Conservation (phyloP, 495 filamentous ascomycete genomes). For the Daldinia caldariorum region DNA sequence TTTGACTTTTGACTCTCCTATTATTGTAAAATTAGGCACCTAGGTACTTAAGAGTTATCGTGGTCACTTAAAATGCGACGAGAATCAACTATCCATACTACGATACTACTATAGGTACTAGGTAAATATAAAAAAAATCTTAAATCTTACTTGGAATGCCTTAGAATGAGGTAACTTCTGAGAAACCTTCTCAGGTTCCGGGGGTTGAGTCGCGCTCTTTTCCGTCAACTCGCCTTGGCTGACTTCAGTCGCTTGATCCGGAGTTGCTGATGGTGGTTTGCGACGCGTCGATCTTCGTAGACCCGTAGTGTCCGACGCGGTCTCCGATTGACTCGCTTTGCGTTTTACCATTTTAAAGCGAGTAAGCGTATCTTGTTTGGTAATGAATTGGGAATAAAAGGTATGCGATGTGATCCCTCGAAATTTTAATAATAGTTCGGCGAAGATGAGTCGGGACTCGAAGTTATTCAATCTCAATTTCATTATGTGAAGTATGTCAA, state of each 20-base stretch:
- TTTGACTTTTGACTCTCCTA: constrained; percentile 25
- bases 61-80: background rate
- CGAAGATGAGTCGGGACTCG: too few relatives aligned
- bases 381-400: too few relatives aligned
- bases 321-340: constrained; percentile 45
- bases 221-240: constrained; percentile 3
- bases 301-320: constrained; percentile 15
- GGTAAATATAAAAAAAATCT: constrained; percentile 1
- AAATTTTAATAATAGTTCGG: too few relatives aligned
- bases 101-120: background rate
- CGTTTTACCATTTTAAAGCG: constrained; percentile 51
- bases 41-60: background rate
- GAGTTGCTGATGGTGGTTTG: constrained; percentile 19
- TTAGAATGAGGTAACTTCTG: constrained; percentile 8
- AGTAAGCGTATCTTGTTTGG: background rate
- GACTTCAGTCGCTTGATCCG: constrained; percentile 1
- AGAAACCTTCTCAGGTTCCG: constrained; percentile 5
- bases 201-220: background rate
- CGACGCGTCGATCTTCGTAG: constrained; percentile 48
- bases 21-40: too few relatives aligned
- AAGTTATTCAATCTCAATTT: too few relatives aligned
- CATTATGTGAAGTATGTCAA: too few relatives aligned
- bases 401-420: too few relatives aligned
- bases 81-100: background rate
- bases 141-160: constrained; percentile 25